These are phyloP conservation scores for Apophysomyces ossiformis DNA, from an alignment of 371 early-diverging fungal species.

Conservation along the genomic window DNA sequence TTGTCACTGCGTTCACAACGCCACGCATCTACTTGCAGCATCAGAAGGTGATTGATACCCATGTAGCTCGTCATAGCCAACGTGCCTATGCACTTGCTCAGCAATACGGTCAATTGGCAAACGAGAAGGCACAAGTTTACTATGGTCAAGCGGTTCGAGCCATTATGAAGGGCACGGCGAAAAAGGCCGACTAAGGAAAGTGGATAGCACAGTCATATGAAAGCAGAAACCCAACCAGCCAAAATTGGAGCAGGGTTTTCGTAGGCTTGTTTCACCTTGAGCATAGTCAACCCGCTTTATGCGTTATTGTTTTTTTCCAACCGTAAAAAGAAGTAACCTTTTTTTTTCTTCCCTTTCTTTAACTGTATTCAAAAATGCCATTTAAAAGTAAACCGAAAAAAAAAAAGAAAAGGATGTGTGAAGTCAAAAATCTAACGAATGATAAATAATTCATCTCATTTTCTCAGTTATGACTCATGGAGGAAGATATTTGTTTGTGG, in stretches of 20 bases:
- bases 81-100: constrained; percentile 33
- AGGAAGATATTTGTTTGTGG: constrained; percentile 26
- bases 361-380: constrained; percentile 15
- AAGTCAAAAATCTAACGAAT: not conserved
- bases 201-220: not conserved
- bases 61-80: constrained; percentile 45
- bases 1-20: constrained; percentile 50
- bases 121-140: constrained; percentile 32
- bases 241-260: not conserved
- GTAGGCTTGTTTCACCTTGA: not conserved
- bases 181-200: constrained; percentile 20
- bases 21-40: constrained; percentile 61
- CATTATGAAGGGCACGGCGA: constrained; percentile 19
- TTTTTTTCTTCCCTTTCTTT: constrained; percentile 8
- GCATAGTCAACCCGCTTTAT: not conserved
- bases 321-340: not conserved
- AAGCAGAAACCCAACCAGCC: not conserved
- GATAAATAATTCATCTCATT: not conserved
- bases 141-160: constrained; percentile 24
- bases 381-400: constrained; percentile 17
- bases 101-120: constrained; percentile 40
- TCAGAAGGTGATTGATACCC: constrained; percentile 56
- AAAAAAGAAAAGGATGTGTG: not conserved
- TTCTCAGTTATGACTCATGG: constrained; percentile 25
- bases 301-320: not conserved